Percentiles rank a stretch among this genome's conserved stretches.
phyloP scores from a whole-genome alignment of 1,284 basidiomycete genomes.

The Psilocybe mexicana region DNA sequence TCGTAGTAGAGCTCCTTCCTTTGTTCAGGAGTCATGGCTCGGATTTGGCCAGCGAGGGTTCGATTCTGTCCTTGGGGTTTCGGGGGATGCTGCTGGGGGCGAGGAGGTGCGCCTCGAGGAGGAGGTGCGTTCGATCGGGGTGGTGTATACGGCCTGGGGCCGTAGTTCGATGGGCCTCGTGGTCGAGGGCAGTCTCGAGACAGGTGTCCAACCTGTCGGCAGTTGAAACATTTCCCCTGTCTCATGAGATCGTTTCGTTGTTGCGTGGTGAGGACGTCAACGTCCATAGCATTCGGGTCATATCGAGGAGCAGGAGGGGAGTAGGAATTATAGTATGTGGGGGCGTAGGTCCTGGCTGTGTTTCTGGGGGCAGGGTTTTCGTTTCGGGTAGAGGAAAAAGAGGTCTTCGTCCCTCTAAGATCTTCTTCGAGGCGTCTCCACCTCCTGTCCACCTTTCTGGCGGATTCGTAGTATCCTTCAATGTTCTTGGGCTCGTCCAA shows the following conservation, averaged over 20 bases:
- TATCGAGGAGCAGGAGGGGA: no score
- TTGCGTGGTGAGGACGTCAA: not conserved
- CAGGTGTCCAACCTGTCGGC: not conserved
- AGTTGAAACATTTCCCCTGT: not conserved
- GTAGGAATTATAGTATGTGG: no score
- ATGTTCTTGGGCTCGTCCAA: not conserved
- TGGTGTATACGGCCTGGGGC: no score
- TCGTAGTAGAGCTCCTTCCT: not conserved
- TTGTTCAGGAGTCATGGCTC: not conserved
- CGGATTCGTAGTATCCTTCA: not conserved
- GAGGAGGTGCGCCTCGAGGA: no score
- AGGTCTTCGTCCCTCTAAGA: not conserved
- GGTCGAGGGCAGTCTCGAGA: not conserved
- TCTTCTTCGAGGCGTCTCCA: not conserved
- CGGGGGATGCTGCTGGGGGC: no score
- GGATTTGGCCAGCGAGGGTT: not conserved
- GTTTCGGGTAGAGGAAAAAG: no score
- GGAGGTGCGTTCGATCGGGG: no score
- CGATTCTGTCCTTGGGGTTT: no score
- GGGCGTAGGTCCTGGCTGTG: no score
- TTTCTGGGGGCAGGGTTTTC: no score
- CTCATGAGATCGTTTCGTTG: not conserved
- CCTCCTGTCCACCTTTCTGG: not conserved
- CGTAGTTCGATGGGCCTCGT: not conserved
- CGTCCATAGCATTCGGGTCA: not conserved